Evolutionary conservation across 352 stramenopile genomes (phyloP).

Genomic region (Phytopythium montanum): DNA sequence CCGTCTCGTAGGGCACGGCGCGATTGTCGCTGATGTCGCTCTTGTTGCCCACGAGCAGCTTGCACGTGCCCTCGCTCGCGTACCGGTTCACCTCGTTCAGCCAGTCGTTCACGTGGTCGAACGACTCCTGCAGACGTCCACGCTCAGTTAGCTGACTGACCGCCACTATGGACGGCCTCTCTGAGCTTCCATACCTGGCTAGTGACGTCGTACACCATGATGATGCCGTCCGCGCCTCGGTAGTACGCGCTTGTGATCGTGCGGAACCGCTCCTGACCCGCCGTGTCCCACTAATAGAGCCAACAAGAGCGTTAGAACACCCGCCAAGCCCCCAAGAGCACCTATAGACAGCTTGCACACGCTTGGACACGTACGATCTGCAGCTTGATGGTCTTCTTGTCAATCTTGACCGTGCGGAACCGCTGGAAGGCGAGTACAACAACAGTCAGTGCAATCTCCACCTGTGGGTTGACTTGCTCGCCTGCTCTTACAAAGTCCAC

Average conservation of each 20-base stretch:
- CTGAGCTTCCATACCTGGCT: conserved; percentile 60
- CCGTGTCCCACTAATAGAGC: conserved; percentile 92
- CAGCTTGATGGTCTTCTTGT: conserved; percentile 98
- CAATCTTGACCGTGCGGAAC: conserved; percentile 97
- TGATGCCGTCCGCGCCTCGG: conserved; percentile 97
- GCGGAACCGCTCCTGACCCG: conserved; percentile 98
- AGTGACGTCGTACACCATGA: conserved; percentile 99
- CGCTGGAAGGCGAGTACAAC: conserved; percentile 25
- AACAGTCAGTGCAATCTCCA: neutral
- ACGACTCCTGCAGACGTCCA: conserved; percentile 87
- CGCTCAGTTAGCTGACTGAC: neutral
- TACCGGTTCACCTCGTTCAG: conserved; percentile 99
- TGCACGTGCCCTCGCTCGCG: conserved; percentile 98
- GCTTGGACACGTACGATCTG: conserved; percentile 89
- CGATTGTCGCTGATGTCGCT: conserved; percentile 97
- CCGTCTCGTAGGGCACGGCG: conserved; percentile 95
- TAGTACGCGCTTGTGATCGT: conserved; percentile 99
- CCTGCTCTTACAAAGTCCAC: conserved; percentile 90
- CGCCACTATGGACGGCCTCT: no score
- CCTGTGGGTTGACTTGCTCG: neutral
- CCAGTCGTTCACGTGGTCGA: conserved; percentile 99
- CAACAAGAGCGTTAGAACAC: neutral
- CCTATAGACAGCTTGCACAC: no score
- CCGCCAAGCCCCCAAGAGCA: neutral
- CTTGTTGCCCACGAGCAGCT: conserved; percentile 99